phyloP scores from a whole-genome alignment of 257 asterid species.

The Thymus quinquecostatus region DNA sequence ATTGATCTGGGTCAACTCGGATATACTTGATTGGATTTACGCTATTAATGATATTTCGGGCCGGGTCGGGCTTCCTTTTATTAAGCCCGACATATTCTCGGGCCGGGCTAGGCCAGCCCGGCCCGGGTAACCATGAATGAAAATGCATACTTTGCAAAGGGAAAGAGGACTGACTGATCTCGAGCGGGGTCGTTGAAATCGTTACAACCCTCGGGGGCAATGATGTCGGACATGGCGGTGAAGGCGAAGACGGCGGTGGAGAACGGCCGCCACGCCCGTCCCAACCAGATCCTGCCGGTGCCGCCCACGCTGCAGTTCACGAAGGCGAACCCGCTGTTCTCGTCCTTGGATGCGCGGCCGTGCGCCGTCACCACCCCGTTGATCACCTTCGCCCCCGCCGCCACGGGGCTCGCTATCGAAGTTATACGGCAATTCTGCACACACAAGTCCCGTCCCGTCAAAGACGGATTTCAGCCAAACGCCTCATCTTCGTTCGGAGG shows the following conservation, averaged over 20 bases:
- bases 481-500: too few relatives aligned
- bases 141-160: too few relatives aligned
- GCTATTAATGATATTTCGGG: too few relatives aligned
- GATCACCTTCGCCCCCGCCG: constrained; percentile 48
- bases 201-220: constrained; percentile 91
- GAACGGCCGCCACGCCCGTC: constrained; percentile 95
- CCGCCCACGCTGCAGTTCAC: constrained; percentile 80
- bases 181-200: constrained; percentile 86
- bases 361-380: constrained; percentile 90
- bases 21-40: too few relatives aligned
- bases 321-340: constrained; percentile 78
- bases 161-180: constrained; percentile 59
- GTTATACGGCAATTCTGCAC: constrained; percentile 59
- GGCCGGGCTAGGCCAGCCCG: too few relatives aligned
- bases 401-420: constrained; percentile 82
- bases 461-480: too few relatives aligned
- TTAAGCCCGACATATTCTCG: too few relatives aligned
- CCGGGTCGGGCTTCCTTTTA: too few relatives aligned
- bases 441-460: too few relatives aligned
- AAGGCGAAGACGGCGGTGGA: constrained; percentile 73
- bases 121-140: too few relatives aligned
- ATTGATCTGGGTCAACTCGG: too few relatives aligned
- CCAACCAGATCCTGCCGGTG: constrained; percentile 88
- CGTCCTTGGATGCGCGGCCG: constrained; percentile 80
- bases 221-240: constrained; percentile 75